Conservation (phyloP, 805 yeast genomes). For the Tetrapisispora fleetii region DNA sequence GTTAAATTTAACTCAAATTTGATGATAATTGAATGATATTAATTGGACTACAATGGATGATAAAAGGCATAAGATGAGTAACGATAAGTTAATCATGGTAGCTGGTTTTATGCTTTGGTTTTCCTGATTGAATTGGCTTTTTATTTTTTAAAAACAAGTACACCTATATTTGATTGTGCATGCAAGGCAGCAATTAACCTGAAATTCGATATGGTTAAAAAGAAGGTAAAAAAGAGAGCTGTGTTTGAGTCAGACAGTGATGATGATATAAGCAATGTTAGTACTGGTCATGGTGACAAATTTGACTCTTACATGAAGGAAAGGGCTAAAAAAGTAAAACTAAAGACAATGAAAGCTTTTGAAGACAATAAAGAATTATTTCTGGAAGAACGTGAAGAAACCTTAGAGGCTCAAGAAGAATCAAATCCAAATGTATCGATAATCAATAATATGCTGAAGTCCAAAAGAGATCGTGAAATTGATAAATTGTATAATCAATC, state of each 20-base stretch:
- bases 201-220: neutral
- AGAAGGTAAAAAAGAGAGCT: neutral
- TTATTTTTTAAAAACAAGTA: too few relatives aligned
- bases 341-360: neutral
- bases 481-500: constrained; percentile 1
- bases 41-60: neutral
- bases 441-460: neutral
- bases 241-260: neutral
- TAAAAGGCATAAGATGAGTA: neutral
- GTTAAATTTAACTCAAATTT: constrained; percentile 1
- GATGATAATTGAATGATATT: neutral
- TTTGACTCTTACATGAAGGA: neutral
- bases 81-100: neutral
- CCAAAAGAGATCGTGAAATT: constrained; percentile 1
- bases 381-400: neutral
- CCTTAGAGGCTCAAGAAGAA: neutral
- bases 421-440: neutral
- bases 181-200: too few relatives aligned
- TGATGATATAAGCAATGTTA: neutral
- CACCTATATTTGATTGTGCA: too few relatives aligned
- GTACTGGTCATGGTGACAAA: neutral
- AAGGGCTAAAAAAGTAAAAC: neutral
- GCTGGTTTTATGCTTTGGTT: neutral
- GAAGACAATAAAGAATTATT: neutral
- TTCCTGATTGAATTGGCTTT: too few relatives aligned